Percentiles rank a stretch among this genome's conserved stretches.
Evolutionary conservation across 495 filamentous ascomycete genomes (phyloP).

Genomic region (Talaromyces trachyspermus): DNA sequence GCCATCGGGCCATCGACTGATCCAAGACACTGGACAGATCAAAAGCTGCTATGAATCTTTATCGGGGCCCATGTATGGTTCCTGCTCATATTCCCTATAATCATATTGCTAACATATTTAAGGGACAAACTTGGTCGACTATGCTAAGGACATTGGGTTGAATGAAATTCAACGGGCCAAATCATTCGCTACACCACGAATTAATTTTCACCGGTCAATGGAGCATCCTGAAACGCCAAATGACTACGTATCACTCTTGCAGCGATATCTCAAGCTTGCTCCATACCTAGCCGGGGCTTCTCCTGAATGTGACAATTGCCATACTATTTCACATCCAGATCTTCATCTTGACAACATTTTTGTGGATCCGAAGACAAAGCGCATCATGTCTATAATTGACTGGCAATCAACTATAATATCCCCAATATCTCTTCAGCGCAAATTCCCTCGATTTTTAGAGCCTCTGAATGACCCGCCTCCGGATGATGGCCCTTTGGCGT

Average conservation of each 20-base stretch:
- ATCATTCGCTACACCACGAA: slow-evolving; percentile 17
- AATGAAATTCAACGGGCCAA: slow-evolving; percentile 28
- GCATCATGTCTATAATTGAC: slow-evolving; percentile 24
- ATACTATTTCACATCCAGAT: slow-evolving; percentile 22
- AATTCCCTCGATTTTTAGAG: slow-evolving; percentile 3
- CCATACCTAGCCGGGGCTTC: slow-evolving; percentile 11
- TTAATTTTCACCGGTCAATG: slow-evolving; percentile 22
- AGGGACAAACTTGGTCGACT: slow-evolving; percentile 18
- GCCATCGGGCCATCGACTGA: neutral
- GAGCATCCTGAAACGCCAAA: slow-evolving; percentile 13
- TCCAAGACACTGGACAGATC: slow-evolving; percentile 16
- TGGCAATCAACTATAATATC: slow-evolving; percentile 19
- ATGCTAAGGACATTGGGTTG: slow-evolving; percentile 19
- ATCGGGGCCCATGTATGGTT: slow-evolving; percentile 28
- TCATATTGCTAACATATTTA: slow-evolving; percentile 9
- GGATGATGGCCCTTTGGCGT: neutral
- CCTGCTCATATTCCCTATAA: slow-evolving; percentile 7
- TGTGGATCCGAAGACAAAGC: slow-evolving; percentile 19
- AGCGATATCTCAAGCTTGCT: slow-evolving; percentile 12
- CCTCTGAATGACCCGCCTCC: neutral
- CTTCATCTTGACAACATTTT: slow-evolving; percentile 30
- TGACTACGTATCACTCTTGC: slow-evolving; percentile 16
- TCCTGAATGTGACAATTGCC: slow-evolving; percentile 3
- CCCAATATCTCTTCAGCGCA: slow-evolving; percentile 15
- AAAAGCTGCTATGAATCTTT: slow-evolving; percentile 21